Conservation (phyloP, 306 rosid genomes). For the Cicer judaicum region DNA sequence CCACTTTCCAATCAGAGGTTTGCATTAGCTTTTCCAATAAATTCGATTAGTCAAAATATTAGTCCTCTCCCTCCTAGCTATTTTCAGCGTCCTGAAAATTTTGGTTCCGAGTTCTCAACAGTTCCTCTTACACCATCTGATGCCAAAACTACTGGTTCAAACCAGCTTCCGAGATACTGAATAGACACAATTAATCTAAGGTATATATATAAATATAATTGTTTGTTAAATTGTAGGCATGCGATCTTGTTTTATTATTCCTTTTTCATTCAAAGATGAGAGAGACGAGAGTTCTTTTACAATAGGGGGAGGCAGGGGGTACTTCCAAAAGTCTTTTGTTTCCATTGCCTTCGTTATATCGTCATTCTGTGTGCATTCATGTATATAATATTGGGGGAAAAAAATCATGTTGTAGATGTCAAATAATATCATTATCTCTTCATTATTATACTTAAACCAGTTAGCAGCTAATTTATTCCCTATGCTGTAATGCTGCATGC, state of each 20-base stretch:
- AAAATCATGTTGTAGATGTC: slow-evolving; percentile 15
- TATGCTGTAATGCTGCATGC: neutral
- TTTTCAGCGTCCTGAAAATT: slow-evolving; percentile 25
- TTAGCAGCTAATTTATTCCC: slow-evolving; percentile 3
- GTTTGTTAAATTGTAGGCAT: neutral
- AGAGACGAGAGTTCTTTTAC: slow-evolving; percentile 10
- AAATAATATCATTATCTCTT: slow-evolving; percentile 35
- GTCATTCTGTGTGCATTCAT: slow-evolving; percentile 33
- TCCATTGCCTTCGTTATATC: slow-evolving; percentile 15
- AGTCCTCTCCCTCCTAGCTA: slow-evolving; percentile 22
- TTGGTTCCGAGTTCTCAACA: slow-evolving; percentile 32
- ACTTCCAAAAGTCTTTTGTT: slow-evolving; percentile 19
- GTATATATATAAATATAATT: slow-evolving; percentile 14
- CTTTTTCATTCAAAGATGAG: neutral
- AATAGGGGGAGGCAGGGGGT: neutral
- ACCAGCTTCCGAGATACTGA: neutral
- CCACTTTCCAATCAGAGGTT: slow-evolving; percentile 22
- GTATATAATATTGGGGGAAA: slow-evolving; percentile 20
- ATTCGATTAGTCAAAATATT: neutral
- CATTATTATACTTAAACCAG: slow-evolving; percentile 8
- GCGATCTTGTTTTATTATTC: neutral
- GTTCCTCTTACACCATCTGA: slow-evolving; percentile 31
- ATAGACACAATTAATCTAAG: slow-evolving; percentile 6
- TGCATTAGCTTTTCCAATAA: slow-evolving; percentile 27
- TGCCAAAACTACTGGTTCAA: slow-evolving; percentile 18